Evolutionary conservation across 2,329 filamentous ascomycete species (phyloP).

Genomic region (Lanzia echinophila): DNA sequence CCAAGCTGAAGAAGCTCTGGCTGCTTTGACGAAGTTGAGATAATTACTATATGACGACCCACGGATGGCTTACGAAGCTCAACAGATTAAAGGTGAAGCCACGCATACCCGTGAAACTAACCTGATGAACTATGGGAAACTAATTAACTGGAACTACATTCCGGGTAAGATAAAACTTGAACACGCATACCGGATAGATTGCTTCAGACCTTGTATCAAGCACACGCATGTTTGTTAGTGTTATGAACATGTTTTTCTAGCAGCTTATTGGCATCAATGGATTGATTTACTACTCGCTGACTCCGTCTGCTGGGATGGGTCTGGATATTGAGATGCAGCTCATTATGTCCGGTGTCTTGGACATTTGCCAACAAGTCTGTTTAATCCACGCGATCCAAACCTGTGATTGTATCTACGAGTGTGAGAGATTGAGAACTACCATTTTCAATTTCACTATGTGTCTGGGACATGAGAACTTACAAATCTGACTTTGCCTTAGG

Average conservation of each 20-base stretch:
- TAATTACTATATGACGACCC: conserved; percentile 41
- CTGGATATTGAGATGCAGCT: conserved; percentile 38
- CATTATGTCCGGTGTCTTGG: conserved; percentile 46
- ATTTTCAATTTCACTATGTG: too few relatives aligned
- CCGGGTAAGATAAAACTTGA: conserved; percentile 38
- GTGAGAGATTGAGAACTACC: too few relatives aligned
- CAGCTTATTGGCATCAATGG: conserved; percentile 49
- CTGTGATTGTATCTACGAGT: too few relatives aligned
- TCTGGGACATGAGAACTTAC: too few relatives aligned
- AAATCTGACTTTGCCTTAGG: neutral
- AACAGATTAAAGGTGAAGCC: conserved; percentile 39
- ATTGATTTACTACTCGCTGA: conserved; percentile 35
- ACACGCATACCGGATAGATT: conserved; percentile 42
- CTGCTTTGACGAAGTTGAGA: conserved; percentile 45
- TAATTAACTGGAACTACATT: conserved; percentile 4
- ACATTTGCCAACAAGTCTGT: conserved; percentile 24
- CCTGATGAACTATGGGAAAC: conserved; percentile 33
- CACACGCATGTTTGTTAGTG: conserved; percentile 43
- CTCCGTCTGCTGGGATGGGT: conserved; percentile 18
- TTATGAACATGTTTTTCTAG: conserved; percentile 50
- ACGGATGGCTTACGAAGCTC: conserved; percentile 44
- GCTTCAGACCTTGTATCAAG: conserved; percentile 43
- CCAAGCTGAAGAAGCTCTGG: conserved; percentile 41
- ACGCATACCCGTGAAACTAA: conserved; percentile 33
- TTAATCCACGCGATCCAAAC: conserved; percentile 33